Evolutionary conservation across 164 flowering plant species (phyloP).

Genomic region (Sextonia rubra): DNA sequence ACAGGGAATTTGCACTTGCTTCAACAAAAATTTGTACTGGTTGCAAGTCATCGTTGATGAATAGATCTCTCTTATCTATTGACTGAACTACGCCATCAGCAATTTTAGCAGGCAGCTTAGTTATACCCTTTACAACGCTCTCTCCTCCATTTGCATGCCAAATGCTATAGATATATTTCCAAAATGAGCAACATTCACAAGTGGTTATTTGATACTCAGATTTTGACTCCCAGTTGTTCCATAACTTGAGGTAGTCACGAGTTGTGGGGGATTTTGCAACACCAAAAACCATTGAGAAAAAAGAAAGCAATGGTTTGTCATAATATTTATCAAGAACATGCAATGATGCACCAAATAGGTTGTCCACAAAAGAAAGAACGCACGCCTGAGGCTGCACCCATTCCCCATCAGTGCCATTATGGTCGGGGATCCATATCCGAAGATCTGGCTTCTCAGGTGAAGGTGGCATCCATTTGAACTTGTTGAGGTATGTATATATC

Average conservation of each 20-base stretch:
- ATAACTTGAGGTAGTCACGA: conserved; percentile 12
- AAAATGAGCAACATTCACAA: conserved; percentile 10
- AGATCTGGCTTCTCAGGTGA: neutral
- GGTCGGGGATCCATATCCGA: conserved; percentile 15
- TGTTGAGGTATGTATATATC: conserved; percentile 13
- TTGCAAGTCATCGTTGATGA: conserved; percentile 10
- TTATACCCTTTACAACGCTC: neutral
- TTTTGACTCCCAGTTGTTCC: conserved; percentile 16
- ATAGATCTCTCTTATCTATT: neutral
- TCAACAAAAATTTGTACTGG: conserved; percentile 1
- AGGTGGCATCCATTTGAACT: conserved; percentile 10
- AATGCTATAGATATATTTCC: conserved; percentile 4
- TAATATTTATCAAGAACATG: conserved; percentile 14
- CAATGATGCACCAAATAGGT: conserved; percentile 9
- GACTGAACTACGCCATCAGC: conserved; percentile 3
- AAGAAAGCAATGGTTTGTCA: conserved; percentile 5
- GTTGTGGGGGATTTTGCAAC: conserved; percentile 16
- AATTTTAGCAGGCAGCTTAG: conserved; percentile 8
- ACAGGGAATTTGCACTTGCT: neutral
- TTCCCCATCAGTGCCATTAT: conserved; percentile 1
- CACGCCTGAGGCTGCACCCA: conserved; percentile 17
- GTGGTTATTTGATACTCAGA: neutral
- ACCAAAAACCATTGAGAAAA: conserved; percentile 15
- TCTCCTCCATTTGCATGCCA: conserved; percentile 7
- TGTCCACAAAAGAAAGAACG: conserved; percentile 8